phyloP scores from a whole-genome alignment of 176 grass and related monocot species.

The Carex littledalei region DNA sequence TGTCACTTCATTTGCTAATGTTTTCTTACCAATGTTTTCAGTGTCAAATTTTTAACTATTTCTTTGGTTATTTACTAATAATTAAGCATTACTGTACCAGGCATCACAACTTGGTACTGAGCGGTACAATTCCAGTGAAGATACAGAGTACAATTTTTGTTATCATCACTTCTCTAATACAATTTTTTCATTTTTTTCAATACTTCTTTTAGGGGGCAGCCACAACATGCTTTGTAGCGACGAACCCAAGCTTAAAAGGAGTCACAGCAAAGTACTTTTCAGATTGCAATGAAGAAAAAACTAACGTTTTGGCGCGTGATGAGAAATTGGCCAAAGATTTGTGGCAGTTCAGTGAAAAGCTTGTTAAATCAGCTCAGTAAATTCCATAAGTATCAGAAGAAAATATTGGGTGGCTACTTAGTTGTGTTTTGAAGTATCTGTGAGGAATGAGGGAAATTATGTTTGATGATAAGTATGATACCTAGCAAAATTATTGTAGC shows the following conservation, averaged over 20 bases:
- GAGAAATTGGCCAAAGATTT: conserved; percentile 48
- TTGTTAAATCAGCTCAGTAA: conserved; percentile 57
- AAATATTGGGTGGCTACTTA: not conserved
- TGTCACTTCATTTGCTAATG: not conserved
- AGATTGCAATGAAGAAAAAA: conserved; percentile 76
- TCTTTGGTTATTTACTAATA: not conserved
- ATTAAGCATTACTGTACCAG: not conserved
- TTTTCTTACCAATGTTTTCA: not conserved
- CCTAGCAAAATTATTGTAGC: not conserved
- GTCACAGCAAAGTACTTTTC: conserved; percentile 70
- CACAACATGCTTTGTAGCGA: conserved; percentile 69
- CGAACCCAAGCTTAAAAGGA: conserved; percentile 57
- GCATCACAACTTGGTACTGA: not conserved
- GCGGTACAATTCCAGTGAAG: not conserved
- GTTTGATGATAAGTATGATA: not conserved
- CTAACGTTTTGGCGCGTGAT: conserved; percentile 2
- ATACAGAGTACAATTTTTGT: not conserved
- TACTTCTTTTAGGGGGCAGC: conserved; percentile 54
- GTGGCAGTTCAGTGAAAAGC: conserved; percentile 72
- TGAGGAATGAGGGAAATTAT: not conserved
- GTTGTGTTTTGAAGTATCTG: not conserved
- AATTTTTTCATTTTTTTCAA: not conserved
- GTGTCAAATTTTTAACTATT: not conserved
- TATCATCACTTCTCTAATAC: not conserved
- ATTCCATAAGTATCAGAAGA: not conserved